Percentiles rank a stretch among this genome's conserved stretches.
phyloP scores from a whole-genome alignment of 2,329 filamentous ascomycete genomes.

The Thielaviopsis populi region DNA sequence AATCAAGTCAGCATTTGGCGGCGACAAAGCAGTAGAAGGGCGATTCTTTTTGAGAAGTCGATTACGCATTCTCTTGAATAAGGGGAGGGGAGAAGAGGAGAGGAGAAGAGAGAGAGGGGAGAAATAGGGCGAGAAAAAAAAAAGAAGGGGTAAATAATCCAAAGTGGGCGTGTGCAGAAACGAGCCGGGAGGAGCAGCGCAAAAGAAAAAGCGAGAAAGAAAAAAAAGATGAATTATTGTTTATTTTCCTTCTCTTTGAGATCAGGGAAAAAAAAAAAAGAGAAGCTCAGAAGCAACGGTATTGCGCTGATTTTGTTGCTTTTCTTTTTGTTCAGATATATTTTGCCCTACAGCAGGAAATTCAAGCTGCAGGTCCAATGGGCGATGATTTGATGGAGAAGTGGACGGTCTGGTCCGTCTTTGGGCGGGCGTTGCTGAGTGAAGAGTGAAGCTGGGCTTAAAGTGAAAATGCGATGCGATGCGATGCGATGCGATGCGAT shows the following conservation, averaged over 20 bases:
- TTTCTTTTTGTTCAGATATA: neutral
- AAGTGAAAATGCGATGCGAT: neutral
- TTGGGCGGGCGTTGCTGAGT: neutral
- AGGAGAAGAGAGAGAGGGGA: constrained; percentile 1
- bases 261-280: neutral
- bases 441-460: neutral
- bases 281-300: neutral
- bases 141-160: constrained; percentile 3
- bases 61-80: constrained; percentile 13
- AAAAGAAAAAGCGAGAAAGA: neutral
- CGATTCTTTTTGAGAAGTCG: constrained; percentile 16
- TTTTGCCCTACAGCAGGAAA: too few species aligned
- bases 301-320: neutral
- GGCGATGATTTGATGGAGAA: too few species aligned
- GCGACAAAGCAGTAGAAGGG: constrained; percentile 8
- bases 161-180: constrained; percentile 4
- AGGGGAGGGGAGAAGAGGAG: neutral
- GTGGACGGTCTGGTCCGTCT: neutral
- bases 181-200: neutral
- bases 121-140: constrained; percentile 7
- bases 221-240: neutral
- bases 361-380: too few species aligned
- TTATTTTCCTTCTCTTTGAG: neutral
- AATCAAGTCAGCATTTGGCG: neutral
- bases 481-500: neutral